A percentile compares a stretch with the other conserved stretches of the same genome.
These are phyloP conservation scores for Ceratocystis papillata DNA, from an alignment of 2,329 filamentous ascomycete species.

Conservation along the genomic window DNA sequence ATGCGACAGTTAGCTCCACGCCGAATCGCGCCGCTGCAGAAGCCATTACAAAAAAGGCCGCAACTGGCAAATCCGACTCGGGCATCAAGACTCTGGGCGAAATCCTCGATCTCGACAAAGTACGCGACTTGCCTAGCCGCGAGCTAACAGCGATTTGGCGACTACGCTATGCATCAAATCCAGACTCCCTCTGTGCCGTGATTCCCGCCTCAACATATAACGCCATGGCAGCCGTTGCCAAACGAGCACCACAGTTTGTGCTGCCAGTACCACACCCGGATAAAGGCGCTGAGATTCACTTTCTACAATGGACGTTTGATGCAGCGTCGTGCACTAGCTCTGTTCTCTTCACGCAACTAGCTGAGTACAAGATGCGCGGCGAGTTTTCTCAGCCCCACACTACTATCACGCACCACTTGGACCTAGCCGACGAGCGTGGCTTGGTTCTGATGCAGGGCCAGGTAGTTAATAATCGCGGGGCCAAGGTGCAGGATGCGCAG, in stretches of 20 bases:
- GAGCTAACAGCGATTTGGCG: constrained; percentile 88
- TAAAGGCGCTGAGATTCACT: constrained; percentile 81
- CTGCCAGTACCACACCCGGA: constrained; percentile 64
- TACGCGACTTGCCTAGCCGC: constrained; percentile 57
- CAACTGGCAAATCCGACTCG: constrained; percentile 23
- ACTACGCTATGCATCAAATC: constrained; percentile 64
- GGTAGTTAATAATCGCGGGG: constrained; percentile 64
- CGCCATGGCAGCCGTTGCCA: constrained; percentile 60
- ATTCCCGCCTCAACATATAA: constrained; percentile 65
- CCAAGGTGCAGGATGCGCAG: constrained; percentile 69
- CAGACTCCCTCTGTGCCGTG: constrained; percentile 69
- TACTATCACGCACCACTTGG: constrained; percentile 81
- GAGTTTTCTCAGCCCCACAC: constrained; percentile 89
- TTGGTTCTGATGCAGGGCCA: constrained; percentile 78
- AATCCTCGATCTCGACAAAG: constrained; percentile 69
- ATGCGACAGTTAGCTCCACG: constrained; percentile 27
- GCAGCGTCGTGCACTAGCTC: constrained; percentile 51
- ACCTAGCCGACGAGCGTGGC: constrained; percentile 62
- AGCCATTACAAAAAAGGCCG: constrained; percentile 19
- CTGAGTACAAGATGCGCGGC: constrained; percentile 81
- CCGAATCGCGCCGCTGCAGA: constrained; percentile 30
- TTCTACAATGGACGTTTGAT: constrained; percentile 92
- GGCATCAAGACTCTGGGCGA: constrained; percentile 40
- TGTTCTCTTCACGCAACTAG: constrained; percentile 86
- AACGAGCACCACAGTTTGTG: constrained; percentile 74